A percentile compares a stretch with the other conserved stretches of the same genome.
Conservation (phyloP, 306 rosid genomes). For the Castanea sativa region DNA sequence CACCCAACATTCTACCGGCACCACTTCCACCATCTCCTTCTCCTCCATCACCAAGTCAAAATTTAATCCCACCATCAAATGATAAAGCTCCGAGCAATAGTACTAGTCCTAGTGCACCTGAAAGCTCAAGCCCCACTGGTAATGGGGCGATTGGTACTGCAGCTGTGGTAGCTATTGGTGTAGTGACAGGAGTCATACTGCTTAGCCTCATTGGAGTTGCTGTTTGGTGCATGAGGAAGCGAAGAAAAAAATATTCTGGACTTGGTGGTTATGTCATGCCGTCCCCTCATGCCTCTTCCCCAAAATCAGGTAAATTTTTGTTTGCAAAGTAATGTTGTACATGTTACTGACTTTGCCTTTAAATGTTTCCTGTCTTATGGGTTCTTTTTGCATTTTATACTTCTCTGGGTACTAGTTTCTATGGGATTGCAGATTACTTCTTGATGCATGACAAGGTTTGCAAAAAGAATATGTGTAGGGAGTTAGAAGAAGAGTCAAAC, state of each 20-base stretch:
- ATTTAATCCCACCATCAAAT: slow-evolving; percentile 26
- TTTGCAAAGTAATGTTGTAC: not conserved
- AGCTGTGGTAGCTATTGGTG: slow-evolving; percentile 48
- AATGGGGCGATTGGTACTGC: slow-evolving; percentile 51
- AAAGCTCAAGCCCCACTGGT: slow-evolving; percentile 27
- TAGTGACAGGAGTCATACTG: slow-evolving; percentile 42
- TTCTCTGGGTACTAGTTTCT: not conserved
- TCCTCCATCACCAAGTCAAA: not conserved
- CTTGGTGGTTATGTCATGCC: slow-evolving; percentile 64
- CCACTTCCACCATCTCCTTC: slow-evolving; percentile 46
- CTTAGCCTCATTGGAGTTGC: slow-evolving; percentile 58
- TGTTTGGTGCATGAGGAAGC: slow-evolving; percentile 64
- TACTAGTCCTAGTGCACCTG: slow-evolving; percentile 25
- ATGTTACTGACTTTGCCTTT: not conserved
- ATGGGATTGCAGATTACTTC: not conserved
- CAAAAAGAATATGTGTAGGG: no score
- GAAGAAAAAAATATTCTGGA: slow-evolving; percentile 42
- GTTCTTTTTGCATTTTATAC: not conserved
- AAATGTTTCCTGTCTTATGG: not conserved
- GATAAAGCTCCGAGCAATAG: slow-evolving; percentile 8
- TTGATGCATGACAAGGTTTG: no score
- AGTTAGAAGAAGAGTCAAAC: no score
- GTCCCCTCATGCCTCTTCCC: slow-evolving; percentile 44
- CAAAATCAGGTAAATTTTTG: slow-evolving; percentile 58
- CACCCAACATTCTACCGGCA: slow-evolving; percentile 24